Base-by-base conservation (phyloP, 306 rosid genomes). In the Quercus suber region DNA sequence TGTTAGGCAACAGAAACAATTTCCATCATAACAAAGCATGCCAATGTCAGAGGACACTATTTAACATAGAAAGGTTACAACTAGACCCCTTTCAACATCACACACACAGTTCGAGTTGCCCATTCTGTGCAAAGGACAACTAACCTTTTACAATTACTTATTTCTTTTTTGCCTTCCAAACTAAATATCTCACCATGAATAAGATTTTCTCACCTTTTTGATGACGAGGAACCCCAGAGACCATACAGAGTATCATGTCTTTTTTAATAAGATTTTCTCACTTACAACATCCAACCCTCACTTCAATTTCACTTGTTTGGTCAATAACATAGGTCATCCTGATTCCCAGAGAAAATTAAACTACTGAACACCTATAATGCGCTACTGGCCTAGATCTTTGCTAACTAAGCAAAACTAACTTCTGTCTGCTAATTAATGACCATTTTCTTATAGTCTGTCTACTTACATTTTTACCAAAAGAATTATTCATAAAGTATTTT, bases 1-100 rank as follows among this genome's bases (percentile, higher is more conserved):
- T 94, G 85, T 57, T 69, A n/a, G 71, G 77, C 15, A 70, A n/a
- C 63, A 31, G 12, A 78, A 81, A 69, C 28, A 51, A 55, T 27
- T 68, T 33, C 18, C 65, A 73, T 12, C 9, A 28, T n/a, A 8
- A 52, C 67, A 73, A 33, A 55, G 17, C 25, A 18, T 0, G 21
- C 20, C 0, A 69, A 20, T 41, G 35, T 43, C 12, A n/a, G 27
- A 70, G 18, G n/a, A 19, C 72, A 28, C 69, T 8, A 19, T 35
- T 68, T 7, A n/a, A 68, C 52, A 41, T 41, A 8, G 0, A 2
- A 41, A 41, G 45, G 45, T 41, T 27, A 64, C 45, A 64, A 31
- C 20, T 30, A 17, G 13, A 30, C 45, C 45, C 70, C 19, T 28
- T 64, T 67, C 72, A 35, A 23, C 51, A 68, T 33, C 28, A 68